Percentiles rank a stretch among this genome's conserved stretches.
Evolutionary conservation across 352 stramenopile genomes (phyloP).

Genomic region (Peronospora destructor): DNA sequence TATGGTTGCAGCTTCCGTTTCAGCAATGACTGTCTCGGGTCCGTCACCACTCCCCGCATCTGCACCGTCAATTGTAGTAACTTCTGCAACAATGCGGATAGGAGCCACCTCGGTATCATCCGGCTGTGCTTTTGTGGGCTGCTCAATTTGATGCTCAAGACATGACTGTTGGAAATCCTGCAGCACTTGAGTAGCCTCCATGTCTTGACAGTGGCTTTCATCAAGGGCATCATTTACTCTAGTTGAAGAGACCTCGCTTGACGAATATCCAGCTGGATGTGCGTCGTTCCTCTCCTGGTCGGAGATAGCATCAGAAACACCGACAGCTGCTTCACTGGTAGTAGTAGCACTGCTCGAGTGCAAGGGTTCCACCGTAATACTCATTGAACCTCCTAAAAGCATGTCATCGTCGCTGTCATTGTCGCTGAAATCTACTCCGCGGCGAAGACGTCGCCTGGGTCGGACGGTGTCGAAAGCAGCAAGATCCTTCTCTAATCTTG

Average conservation of each 20-base stretch:
- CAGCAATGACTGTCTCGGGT: constrained; percentile 4
- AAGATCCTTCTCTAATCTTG: constrained; percentile 20
- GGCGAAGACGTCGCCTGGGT: constrained; percentile 42
- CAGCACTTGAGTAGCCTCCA: constrained; percentile 16
- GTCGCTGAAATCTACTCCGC: constrained; percentile 34
- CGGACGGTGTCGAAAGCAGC: constrained; percentile 24
- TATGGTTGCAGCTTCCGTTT: constrained; percentile 10
- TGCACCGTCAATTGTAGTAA: neutral
- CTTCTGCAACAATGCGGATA: neutral
- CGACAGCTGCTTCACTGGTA: constrained; percentile 3
- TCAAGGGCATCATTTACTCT: constrained; percentile 2
- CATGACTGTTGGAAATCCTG: neutral
- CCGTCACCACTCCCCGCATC: constrained; percentile 5
- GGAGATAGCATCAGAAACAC: neutral
- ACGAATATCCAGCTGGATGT: constrained; percentile 1
- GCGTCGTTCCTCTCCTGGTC: constrained; percentile 10
- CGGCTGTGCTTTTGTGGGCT: constrained; percentile 4
- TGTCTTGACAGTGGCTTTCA: constrained; percentile 7
- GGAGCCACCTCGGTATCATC: constrained; percentile 1
- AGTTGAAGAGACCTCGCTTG: constrained; percentile 2
- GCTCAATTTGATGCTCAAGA: constrained; percentile 6
- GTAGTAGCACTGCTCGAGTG: constrained; percentile 1
- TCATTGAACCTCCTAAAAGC: constrained; percentile 15
- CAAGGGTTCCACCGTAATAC: constrained; percentile 1
- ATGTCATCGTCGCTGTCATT: constrained; percentile 45